Base-by-base conservation (phyloP, 352 stramenopile species). In the Saprolegnia diclina region DNA sequence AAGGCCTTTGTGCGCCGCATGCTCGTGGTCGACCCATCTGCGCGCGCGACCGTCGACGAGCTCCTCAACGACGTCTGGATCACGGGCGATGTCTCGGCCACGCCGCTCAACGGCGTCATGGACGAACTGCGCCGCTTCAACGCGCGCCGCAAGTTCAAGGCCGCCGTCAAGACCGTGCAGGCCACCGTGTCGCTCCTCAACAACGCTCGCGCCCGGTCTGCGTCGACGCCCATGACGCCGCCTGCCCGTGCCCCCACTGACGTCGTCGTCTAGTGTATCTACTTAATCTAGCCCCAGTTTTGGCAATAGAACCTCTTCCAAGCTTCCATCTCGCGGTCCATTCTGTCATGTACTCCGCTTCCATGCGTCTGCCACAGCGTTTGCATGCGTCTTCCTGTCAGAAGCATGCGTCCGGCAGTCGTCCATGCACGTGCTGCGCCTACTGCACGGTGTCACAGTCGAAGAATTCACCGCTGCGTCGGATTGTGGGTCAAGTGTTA, bases 1-100 rank as follows among this genome's bases (percentile, higher is more conserved):
- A 99, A 98, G 74, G 87, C 98, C 54, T 95, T 99, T 65, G 96
- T 99, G n/a, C 76, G 72, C 24, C 85, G 85, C 50, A 73, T 99
- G 64, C 74, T 99, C 56, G 90, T 85, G 22, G 92, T 98, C 29
- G 85, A 98, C 76, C 90, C 92, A 0, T 76, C 71, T 5, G 71
- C 88, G 59, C 78, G 90, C 13, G 74, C 94, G 10, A 86, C 83
- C 53, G 88, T 83, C 0, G 76, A 82, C 7, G 77, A 80, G 4
- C 80, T 95, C 46, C 71, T 96, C 2, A 59, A 74, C 7, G 87
- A 97, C 62, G 75, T 81, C 26, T 96, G 89, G 89, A 95, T 96
- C 82, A 80, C 82, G 70, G 82, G 81, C 64, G 55, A 85, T 61
- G 73, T 88, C 18, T 64, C 65, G 37, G 82, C 83, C 72, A 80